A percentile compares a stretch with the other conserved stretches of the same genome.
phyloP scores from a whole-genome alignment of 495 filamentous ascomycete genomes.

The Penicillium chermesinum region DNA sequence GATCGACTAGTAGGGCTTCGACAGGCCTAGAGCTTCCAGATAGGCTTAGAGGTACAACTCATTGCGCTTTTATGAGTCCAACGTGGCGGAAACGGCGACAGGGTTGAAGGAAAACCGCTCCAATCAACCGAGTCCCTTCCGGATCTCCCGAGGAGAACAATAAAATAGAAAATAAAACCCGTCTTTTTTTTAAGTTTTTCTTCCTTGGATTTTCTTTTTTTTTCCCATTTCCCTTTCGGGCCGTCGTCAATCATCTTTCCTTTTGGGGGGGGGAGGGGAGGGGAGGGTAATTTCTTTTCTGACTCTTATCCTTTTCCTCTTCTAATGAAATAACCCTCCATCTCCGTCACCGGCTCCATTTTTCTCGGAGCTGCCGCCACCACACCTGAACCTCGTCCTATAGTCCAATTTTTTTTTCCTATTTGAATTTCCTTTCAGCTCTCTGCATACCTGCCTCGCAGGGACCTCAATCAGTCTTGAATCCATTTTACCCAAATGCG shows the following conservation, averaged over 20 bases:
- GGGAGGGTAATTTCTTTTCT: background rate
- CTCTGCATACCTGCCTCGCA: conserved; percentile 6
- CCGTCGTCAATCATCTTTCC: background rate
- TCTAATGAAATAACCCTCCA: background rate
- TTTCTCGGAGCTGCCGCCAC: background rate
- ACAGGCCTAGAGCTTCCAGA: conserved; percentile 6
- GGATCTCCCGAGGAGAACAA: conserved; percentile 3
- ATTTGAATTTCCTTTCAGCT: background rate
- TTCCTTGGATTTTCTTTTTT: background rate
- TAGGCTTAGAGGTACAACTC: conserved; percentile 7
- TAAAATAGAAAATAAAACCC: background rate
- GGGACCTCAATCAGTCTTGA: conserved; percentile 7
- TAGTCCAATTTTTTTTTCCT: background rate
- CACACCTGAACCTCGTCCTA: background rate
- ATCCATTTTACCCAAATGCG: conserved; percentile 8
- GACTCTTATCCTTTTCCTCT: background rate
- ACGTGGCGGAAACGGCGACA: conserved; percentile 20
- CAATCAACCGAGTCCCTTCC: conserved; percentile 14
- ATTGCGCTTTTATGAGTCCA: conserved; percentile 26
- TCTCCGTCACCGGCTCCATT: background rate
- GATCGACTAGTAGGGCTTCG: no score
- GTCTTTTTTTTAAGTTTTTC: background rate
- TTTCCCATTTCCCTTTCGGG: background rate
- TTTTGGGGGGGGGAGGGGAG: background rate
- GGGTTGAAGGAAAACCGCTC: conserved; percentile 8